Conservation (phyloP, 441 rosid species). For the Corymbia calophylla region DNA sequence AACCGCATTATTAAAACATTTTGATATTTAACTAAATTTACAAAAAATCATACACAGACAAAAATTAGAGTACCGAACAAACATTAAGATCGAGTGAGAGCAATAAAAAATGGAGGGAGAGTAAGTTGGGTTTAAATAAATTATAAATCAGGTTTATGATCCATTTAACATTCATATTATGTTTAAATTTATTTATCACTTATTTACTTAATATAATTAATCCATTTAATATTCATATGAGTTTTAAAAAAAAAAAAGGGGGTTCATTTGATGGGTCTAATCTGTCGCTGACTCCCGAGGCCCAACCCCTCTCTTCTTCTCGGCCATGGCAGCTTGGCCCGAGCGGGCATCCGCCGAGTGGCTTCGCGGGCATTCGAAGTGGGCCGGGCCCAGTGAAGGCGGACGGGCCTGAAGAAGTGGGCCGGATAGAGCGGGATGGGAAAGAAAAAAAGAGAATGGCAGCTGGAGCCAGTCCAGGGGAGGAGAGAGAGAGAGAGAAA, state of each 20-base stretch:
- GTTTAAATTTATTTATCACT: no score
- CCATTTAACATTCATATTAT: no score
- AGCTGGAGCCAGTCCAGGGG: neutral
- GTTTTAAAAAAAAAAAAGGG: no score
- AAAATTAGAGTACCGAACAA: neutral
- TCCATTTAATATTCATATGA: neutral
- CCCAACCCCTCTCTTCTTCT: neutral
- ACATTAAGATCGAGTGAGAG: accelerated
- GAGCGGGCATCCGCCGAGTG: no score
- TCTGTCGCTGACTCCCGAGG: neutral
- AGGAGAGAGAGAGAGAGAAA: neutral
- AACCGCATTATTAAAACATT: accelerated
- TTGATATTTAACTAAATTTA: neutral
- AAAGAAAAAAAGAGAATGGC: neutral
- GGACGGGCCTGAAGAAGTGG: neutral
- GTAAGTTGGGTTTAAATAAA: neutral
- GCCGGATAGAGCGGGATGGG: neutral
- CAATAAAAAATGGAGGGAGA: neutral
- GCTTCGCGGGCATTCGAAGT: neutral
- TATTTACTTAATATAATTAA: no score
- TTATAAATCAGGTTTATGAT: neutral
- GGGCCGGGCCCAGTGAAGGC: neutral
- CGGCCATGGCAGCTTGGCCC: no score
- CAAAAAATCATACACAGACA: neutral
- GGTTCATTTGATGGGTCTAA: neutral